phyloP scores from a whole-genome alignment of 2,329 filamentous ascomycete species.

The Diaporthe longicolla region DNA sequence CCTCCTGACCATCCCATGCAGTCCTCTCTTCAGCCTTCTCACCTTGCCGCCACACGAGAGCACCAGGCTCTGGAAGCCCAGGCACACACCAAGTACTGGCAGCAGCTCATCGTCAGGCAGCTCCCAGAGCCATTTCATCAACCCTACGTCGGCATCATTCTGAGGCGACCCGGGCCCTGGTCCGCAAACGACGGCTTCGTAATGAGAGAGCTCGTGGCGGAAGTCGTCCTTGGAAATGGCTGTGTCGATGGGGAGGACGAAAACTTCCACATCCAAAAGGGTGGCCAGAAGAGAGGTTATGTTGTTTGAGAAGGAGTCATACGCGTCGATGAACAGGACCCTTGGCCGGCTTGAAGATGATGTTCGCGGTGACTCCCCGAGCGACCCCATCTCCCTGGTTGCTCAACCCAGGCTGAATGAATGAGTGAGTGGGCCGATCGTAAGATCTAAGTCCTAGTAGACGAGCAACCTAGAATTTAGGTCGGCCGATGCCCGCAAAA shows the following conservation, averaged over 20 bases:
- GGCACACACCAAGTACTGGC: conserved; percentile 89
- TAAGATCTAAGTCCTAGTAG: background rate
- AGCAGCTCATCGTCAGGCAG: conserved; percentile 71
- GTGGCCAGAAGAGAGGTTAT: conserved; percentile 86
- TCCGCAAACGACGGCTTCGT: conserved; percentile 89
- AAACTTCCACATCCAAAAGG: conserved; percentile 76
- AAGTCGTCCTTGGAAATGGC: conserved; percentile 63
- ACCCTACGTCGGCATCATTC: conserved; percentile 81
- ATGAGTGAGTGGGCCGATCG: background rate
- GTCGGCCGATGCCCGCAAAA: background rate
- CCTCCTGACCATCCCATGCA: conserved; percentile 84
- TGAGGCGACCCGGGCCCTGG: conserved; percentile 90
- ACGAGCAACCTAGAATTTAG: too few species aligned
- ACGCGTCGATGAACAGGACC: conserved; percentile 93
- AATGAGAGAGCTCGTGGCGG: conserved; percentile 67
- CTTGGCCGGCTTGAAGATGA: conserved; percentile 22
- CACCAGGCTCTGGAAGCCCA: conserved; percentile 89
- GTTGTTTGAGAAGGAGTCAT: conserved; percentile 97
- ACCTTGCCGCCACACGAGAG: conserved; percentile 77
- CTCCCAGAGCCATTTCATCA: conserved; percentile 83
- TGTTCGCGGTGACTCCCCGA: conserved; percentile 26
- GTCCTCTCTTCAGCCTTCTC: conserved; percentile 75
- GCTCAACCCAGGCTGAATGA: background rate
- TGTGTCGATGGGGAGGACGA: conserved; percentile 80
- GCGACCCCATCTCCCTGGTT: conserved; percentile 34